Conservation (phyloP, 2,329 filamentous ascomycete species). For the Claviceps purpurea region DNA sequence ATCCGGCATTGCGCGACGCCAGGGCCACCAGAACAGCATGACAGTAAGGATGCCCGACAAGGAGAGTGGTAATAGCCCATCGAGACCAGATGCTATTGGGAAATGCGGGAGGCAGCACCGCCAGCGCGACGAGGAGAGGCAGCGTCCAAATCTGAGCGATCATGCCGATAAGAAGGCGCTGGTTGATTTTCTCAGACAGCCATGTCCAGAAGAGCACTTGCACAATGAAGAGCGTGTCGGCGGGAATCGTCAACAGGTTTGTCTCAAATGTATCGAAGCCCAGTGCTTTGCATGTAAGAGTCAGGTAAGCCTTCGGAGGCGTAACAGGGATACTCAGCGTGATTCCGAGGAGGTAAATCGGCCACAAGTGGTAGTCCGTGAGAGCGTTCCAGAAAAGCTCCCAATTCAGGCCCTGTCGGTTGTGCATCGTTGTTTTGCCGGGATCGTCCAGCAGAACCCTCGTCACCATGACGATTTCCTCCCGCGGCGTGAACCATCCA, state of each 20-base stretch:
- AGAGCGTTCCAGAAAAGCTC: conserved; percentile 33
- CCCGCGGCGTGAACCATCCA: conserved; percentile 43
- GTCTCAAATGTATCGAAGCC: conserved; percentile 39
- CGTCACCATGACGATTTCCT: conserved; percentile 46
- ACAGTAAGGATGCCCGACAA: conserved; percentile 20
- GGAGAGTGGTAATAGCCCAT: conserved; percentile 19
- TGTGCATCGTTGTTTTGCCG: conserved; percentile 39
- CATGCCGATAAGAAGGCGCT: conserved; percentile 24
- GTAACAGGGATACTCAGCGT: conserved; percentile 32
- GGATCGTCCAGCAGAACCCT: conserved; percentile 42
- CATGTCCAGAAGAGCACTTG: conserved; percentile 30
- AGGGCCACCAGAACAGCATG: conserved; percentile 37
- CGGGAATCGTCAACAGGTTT: conserved; percentile 37
- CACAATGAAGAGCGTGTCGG: conserved; percentile 24
- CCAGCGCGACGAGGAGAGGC: conserved; percentile 36
- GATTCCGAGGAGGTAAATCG: conserved; percentile 37
- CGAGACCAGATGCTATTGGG: conserved; percentile 16
- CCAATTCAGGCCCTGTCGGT: conserved; percentile 38
- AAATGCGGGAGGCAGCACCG: conserved; percentile 13
- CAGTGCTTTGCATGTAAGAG: conserved; percentile 33
- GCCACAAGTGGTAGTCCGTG: conserved; percentile 42
- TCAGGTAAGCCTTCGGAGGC: conserved; percentile 36
- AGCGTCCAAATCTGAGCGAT: conserved; percentile 39
- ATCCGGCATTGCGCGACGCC: conserved; percentile 43
- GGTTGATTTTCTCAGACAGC: conserved; percentile 30